Evolutionary conservation across 2,329 filamentous ascomycete genomes (phyloP).

Genomic region (Botrytis elliptica): DNA sequence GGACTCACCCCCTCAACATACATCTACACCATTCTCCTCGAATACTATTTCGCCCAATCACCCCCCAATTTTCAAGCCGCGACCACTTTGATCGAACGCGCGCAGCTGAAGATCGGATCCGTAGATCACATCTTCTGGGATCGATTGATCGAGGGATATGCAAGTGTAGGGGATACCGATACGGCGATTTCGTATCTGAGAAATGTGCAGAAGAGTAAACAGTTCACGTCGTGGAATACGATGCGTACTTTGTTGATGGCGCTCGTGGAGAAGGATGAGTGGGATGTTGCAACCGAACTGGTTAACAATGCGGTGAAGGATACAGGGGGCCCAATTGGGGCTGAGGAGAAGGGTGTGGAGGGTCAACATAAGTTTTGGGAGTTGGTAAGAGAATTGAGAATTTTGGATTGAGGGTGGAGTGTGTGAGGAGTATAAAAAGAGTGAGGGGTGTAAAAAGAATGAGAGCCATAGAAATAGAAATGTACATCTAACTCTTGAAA

Average conservation of each 20-base stretch:
- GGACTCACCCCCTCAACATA: conserved; percentile 57
- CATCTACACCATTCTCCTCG: conserved; percentile 72
- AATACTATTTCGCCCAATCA: conserved; percentile 60
- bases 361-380: conserved; percentile 38
- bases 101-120: conserved; percentile 39
- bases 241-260: conserved; percentile 34
- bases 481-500: too few species aligned
- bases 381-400: conserved; percentile 30
- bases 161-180: conserved; percentile 50
- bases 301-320: conserved; percentile 34
- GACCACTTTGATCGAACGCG: conserved; percentile 56
- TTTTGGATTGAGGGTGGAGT: conserved; percentile 23
- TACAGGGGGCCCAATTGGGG: conserved; percentile 29
- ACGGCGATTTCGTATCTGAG: conserved; percentile 52
- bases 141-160: conserved; percentile 66
- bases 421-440: too few species aligned
- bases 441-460: too few species aligned
- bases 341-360: conserved; percentile 30
- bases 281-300: conserved; percentile 36
- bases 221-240: conserved; percentile 32
- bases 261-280: conserved; percentile 36
- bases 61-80: conserved; percentile 61
- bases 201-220: conserved; percentile 27
- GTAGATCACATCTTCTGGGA: conserved; percentile 66
- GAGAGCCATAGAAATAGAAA: not conserved